A percentile compares a stretch with the other conserved stretches of the same genome.
phyloP scores from a whole-genome alignment of 345 rosid species.

The Eutrema japonicum region DNA sequence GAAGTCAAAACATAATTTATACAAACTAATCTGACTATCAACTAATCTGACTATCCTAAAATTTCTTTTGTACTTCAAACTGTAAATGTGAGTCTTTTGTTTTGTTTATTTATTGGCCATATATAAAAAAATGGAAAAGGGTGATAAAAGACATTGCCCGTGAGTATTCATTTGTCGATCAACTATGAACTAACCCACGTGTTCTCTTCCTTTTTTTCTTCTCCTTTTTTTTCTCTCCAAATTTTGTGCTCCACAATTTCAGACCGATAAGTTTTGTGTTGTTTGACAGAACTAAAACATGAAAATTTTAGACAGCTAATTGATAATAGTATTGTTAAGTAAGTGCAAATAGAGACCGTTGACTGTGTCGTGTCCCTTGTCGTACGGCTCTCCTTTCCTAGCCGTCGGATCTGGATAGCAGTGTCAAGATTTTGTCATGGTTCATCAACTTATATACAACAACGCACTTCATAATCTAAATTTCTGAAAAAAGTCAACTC shows the following conservation, averaged over 20 bases:
- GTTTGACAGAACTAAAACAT: constrained; percentile 14
- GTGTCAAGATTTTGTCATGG: constrained; percentile 14
- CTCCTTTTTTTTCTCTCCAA: background rate
- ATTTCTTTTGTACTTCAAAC: background rate
- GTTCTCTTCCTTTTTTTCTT: constrained; percentile 28
- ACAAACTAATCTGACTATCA: too few species aligned
- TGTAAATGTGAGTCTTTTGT: constrained; percentile 1
- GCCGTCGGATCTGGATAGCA: constrained; percentile 3
- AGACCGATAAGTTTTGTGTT: background rate
- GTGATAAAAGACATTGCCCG: constrained; percentile 20
- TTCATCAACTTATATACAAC: background rate
- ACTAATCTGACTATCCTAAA: background rate
- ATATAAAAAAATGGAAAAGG: background rate
- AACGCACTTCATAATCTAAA: constrained; percentile 5
- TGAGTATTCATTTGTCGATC: constrained; percentile 30
- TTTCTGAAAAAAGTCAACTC: constrained; percentile 8
- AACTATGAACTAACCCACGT: constrained; percentile 21
- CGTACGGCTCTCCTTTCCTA: background rate
- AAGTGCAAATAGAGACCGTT: constrained; percentile 13
- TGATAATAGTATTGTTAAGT: constrained; percentile 4
- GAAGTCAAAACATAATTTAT: too few species aligned
- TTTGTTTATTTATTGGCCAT: background rate
- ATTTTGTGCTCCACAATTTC: constrained; percentile 20
- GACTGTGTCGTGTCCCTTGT: constrained; percentile 22
- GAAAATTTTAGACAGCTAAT: background rate